Evolutionary conservation across 2,329 filamentous ascomycete species (phyloP).

Genomic region (Fusarium coicis): DNA sequence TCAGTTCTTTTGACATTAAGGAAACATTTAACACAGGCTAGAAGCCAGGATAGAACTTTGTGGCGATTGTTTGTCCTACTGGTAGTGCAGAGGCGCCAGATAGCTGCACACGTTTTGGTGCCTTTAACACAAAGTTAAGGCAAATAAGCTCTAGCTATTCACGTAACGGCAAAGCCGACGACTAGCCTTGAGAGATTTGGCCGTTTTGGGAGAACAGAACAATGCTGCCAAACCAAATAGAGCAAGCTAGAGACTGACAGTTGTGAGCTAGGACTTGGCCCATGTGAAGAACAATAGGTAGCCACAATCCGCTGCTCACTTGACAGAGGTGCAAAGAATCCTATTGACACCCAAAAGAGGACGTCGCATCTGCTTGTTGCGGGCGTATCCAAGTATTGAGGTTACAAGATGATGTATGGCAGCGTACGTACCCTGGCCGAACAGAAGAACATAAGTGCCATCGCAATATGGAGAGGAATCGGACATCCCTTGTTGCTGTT

Average conservation of each 20-base stretch:
- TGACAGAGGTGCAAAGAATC: background rate
- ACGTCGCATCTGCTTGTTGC: background rate
- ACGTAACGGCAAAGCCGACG: slow-evolving; percentile 20
- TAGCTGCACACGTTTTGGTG: slow-evolving; percentile 4
- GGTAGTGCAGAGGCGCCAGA: background rate
- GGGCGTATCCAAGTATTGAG: slow-evolving; percentile 12
- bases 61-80: background rate
- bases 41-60: background rate
- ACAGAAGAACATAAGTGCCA: slow-evolving; percentile 3
- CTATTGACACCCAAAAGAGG: slow-evolving; percentile 27
- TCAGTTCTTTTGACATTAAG: background rate
- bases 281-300: slow-evolving; percentile 25
- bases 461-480: background rate
- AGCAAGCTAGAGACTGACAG: background rate
- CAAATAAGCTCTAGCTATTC: slow-evolving; percentile 16
- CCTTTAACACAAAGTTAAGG: background rate
- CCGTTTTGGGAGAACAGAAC: slow-evolving; percentile 2
- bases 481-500: background rate
- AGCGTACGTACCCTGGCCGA: background rate
- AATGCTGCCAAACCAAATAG: slow-evolving; percentile 10
- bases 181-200: background rate
- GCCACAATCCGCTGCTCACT: slow-evolving; percentile 16
- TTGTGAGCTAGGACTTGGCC: slow-evolving; percentile 2
- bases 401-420: slow-evolving; percentile 1
- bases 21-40: background rate